A percentile compares a stretch with the other conserved stretches of the same genome.
Conservation (phyloP, 306 rosid genomes). For the Prunus mongolica region DNA sequence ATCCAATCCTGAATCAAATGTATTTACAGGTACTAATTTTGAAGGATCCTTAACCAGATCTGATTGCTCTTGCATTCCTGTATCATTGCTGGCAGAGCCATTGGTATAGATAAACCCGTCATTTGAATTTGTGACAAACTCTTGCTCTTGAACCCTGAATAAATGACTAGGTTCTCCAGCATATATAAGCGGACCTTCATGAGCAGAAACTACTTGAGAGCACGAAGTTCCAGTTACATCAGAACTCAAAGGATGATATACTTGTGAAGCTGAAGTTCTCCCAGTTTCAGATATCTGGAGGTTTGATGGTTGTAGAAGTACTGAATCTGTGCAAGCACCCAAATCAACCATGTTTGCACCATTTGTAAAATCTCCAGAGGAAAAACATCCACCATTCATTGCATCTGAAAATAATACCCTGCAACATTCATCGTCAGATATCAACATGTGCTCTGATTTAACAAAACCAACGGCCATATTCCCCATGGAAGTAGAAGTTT, state of each 20-base stretch:
- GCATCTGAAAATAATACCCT: slow-evolving; percentile 71
- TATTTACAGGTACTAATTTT: slow-evolving; percentile 68
- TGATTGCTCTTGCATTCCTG: slow-evolving; percentile 42
- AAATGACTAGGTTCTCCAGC: slow-evolving; percentile 45
- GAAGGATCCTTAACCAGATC: slow-evolving; percentile 43
- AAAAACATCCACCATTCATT: slow-evolving; percentile 42
- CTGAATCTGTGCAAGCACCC: slow-evolving; percentile 41
- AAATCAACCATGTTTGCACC: slow-evolving; percentile 37
- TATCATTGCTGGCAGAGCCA: slow-evolving; percentile 34
- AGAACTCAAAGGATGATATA: slow-evolving; percentile 36
- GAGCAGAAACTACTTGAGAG: slow-evolving; percentile 43
- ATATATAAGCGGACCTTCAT: slow-evolving; percentile 40
- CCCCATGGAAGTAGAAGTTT: slow-evolving; percentile 44
- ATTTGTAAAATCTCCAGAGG: slow-evolving; percentile 41
- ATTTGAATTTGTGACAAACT: slow-evolving; percentile 40
- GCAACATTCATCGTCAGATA: slow-evolving; percentile 86
- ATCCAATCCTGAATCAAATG: slow-evolving; percentile 48
- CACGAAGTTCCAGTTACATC: slow-evolving; percentile 35
- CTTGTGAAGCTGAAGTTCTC: slow-evolving; percentile 34
- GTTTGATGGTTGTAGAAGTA: slow-evolving; percentile 42
- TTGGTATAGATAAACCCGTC: slow-evolving; percentile 53
- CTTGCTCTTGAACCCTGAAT: slow-evolving; percentile 50
- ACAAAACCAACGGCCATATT: slow-evolving; percentile 35
- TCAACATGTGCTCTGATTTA: slow-evolving; percentile 49
- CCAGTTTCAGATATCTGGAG: slow-evolving; percentile 35